Evolutionary conservation across 768 basidiomycete genomes (phyloP), one percentile per base, ranked within the genome.

Genomic region (Lactarius hatsudake): DNA sequence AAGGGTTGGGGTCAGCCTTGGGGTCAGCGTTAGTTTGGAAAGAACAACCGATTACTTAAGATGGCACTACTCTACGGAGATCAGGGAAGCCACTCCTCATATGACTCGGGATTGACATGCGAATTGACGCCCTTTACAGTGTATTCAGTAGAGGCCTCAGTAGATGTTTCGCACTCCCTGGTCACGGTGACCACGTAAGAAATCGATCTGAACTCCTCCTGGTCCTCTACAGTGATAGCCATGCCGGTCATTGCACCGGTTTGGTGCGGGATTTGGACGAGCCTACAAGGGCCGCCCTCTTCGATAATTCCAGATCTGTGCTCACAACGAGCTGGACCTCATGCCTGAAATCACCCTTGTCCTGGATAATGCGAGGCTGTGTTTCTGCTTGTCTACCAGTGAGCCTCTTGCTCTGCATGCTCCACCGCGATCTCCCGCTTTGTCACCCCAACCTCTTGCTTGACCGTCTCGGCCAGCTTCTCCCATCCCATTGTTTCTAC

Each of bases 151-250:
- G 64, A 65, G 28, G 5, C 38, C 36, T 42, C 64, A 55, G 64
- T 59, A 34, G 64, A 65, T 32, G 64, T 65, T n/a, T 48, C 64
- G 57, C 64, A 42, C 30, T 60, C 48, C 12, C 58, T 60, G 20
- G 26, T 45, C 48, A 60, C 34, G 34, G 9, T 12, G 36, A 12
- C n/a, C 36, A 32, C 18, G 28, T 59, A 20, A 2, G 57, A 53
- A 36, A 54, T 51, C 7, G 64, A 59, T 23, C 8, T 53, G n/a
- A 32, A 36, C n/a, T 54, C 59, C 6, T 65, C 63, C 32, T 32
- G 12, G 17, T 51, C 28, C 18, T 42, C 59, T 60, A 9, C 43
- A 30, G 23, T 62, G 45, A 17, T 56, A 0, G 55, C 23, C 48
- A 23, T 23, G 48, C 5, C 12, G 5, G 23, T 12, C 23, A 23